These are phyloP conservation scores for Fusarium temperatum DNA, from an alignment of 2,329 filamentous ascomycete species.

Conservation along the genomic window DNA sequence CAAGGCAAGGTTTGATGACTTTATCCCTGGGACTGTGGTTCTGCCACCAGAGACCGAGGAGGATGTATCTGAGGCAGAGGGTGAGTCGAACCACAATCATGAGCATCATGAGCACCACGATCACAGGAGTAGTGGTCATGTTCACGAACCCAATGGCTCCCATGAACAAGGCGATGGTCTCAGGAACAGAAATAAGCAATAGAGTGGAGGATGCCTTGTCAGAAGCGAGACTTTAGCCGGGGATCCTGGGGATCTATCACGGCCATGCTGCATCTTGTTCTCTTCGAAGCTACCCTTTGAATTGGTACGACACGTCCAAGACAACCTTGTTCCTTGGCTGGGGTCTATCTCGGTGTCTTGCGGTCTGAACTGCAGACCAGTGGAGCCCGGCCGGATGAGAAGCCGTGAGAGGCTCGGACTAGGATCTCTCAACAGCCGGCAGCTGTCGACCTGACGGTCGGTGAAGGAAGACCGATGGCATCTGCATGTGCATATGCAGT, in stretches of 20 bases:
- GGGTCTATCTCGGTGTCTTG: constrained; percentile 19
- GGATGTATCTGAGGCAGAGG: constrained; percentile 41
- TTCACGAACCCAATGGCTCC: constrained; percentile 20
- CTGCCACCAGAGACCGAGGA: constrained; percentile 69
- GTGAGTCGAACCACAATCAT: constrained; percentile 46
- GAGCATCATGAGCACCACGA: constrained; percentile 48
- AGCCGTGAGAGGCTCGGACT: neutral
- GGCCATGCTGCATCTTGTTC: constrained; percentile 1
- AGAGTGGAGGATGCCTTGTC: constrained; percentile 14
- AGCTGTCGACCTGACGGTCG: constrained; percentile 9
- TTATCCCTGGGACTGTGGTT: constrained; percentile 72
- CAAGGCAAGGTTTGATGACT: constrained; percentile 77
- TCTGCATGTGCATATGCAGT: neutral
- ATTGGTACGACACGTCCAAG: neutral
- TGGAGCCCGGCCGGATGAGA: constrained; percentile 20
- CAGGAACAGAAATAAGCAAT: constrained; percentile 45
- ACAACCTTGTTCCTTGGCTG: constrained; percentile 4
- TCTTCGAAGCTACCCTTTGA: neutral
- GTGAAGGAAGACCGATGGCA: neutral
- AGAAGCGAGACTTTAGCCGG: constrained; percentile 4
- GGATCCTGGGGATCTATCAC: constrained; percentile 3
- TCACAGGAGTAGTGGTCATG: constrained; percentile 42
- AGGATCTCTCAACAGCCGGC: constrained; percentile 1
- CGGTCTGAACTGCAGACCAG: constrained; percentile 2
- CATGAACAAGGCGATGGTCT: constrained; percentile 35